Base-by-base conservation (phyloP, 2,329 filamentous ascomycete species). In the Nigrospora sphaerica region DNA sequence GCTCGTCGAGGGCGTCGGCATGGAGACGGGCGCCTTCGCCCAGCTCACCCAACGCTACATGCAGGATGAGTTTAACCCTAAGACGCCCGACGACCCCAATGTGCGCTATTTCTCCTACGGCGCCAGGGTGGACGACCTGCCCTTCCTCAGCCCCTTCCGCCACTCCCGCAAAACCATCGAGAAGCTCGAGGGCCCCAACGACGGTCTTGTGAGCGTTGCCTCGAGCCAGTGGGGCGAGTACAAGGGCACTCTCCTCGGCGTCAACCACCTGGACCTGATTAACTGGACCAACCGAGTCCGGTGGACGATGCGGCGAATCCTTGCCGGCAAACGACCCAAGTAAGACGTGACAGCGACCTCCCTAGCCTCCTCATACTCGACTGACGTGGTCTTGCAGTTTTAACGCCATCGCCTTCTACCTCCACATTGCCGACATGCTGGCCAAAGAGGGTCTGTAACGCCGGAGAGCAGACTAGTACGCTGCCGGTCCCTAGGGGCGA, bases 401-500 rank as follows among this genome's bases (percentile, higher is more conserved):
- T 55, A 85, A 85, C 57, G 81, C 81, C 3, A 73, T 85, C 47
- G 81, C 81, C 0, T 83, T 85, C 55, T 85, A 85, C 54, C 70
- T 85, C 2, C 79, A 75, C 49, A 79, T 85, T 56, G 75, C 75
- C 12, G 78, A 87, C 57, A 88, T 86, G 83, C 66, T 88, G 42
- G 81, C 85, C 2, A 84, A 82, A 55, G 83, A 88, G 58, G 81
- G 78, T 16, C 53, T 69, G 14, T 71, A 55, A 54, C 23, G 7
- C 23, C 23, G 7, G 23, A n/a, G 23, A 28, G 6, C 23, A 5
- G 23, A 10, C 23, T 28, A 28, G 23, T 7, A 28, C 23, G 23
- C 7, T 10, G 10, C 23, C 23, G 10, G 23, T 9, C 7, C 23
- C 23, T 28, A 28, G 7, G 23, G 7, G 5, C 6, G 23, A 28